Evolutionary conservation across 1,284 basidiomycete genomes (phyloP), one percentile per base, ranked within the genome.

Genomic region (Grifola frondosa): DNA sequence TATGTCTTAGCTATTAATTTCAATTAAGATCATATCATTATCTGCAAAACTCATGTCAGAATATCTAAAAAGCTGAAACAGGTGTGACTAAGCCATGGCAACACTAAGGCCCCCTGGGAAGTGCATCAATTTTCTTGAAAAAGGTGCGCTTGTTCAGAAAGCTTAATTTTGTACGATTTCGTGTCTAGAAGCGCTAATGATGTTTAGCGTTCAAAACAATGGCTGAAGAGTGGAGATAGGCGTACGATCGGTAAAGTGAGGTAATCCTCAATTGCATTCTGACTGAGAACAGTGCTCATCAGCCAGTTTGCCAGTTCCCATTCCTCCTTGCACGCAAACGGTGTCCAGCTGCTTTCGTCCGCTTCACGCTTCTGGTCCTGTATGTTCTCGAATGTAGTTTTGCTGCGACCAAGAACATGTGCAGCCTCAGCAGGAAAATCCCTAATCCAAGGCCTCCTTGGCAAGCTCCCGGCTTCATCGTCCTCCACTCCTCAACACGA

Each of bases 241-340:
- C 64, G 47, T 25, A 69, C 67, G 22, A 60, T 63, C 5, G 53
- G 44, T 3, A 69, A 50, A 31, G 64, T 62, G 3, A 68, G 49
- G 39, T 60, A 68, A 13, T 56, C 40, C 16, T 70, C 58, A 3
- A 63, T 60, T 9, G 58, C 46, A 10, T 39, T 35, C 15, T 62
- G 59, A 20, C 60, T 63, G 4, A 66, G 37, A 5, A 24, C 36
- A 2, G 29, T 20, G 2, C 36, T 57, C 21, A 64, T 50, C 30
- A 69, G 44, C 62, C 62, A 69, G 11, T 48, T 35, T 8, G 59
- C 63, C 1, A 68, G 49, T 30, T 58, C 55, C 60, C 64, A 65
- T 28, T 66, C 63, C 3, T 63, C 54, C 13, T 49, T 13, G 13
- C 32, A 20, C 5, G 38, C 37, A 36, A 63, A 65, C 16, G 63